A percentile compares a stretch with the other conserved stretches of the same genome.
Evolutionary conservation across 2,329 filamentous ascomycete genomes (phyloP).

Genomic region (Dothiorella sarmentorum): DNA sequence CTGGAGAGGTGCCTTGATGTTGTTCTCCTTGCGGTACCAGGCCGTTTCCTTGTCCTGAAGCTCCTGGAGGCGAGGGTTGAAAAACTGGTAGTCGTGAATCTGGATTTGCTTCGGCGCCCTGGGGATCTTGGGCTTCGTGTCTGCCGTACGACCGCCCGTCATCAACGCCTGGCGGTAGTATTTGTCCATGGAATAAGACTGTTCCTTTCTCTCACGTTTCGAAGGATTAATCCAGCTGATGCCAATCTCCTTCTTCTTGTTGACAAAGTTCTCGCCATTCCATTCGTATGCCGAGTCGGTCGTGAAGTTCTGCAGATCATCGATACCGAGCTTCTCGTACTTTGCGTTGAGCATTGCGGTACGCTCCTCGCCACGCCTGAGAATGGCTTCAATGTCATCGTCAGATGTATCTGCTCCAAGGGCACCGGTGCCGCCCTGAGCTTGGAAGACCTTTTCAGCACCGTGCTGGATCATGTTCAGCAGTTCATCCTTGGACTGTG

Average conservation of each 20-base stretch:
- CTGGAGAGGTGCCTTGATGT: constrained; percentile 85
- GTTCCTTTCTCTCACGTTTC: constrained; percentile 97
- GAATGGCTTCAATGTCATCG: constrained; percentile 85
- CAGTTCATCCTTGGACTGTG: constrained; percentile 92
- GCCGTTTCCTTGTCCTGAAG: constrained; percentile 96
- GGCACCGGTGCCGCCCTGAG: constrained; percentile 61
- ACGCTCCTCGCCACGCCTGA: constrained; percentile 80
- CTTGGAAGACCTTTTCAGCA: constrained; percentile 87
- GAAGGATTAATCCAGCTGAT: constrained; percentile 97
- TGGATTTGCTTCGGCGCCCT: constrained; percentile 87
- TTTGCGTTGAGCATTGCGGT: constrained; percentile 88
- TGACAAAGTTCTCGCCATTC: constrained; percentile 95
- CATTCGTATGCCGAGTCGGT: constrained; percentile 98
- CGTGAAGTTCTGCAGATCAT: constrained; percentile 95
- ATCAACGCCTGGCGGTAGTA: constrained; percentile 93
- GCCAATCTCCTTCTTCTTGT: constrained; percentile 82
- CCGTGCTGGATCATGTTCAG: constrained; percentile 98
- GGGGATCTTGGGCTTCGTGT: constrained; percentile 92
- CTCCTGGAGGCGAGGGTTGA: constrained; percentile 76
- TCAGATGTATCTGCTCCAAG: constrained; percentile 63
- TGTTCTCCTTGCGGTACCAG: constrained; percentile 92
- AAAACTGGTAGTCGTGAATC: constrained; percentile 97
- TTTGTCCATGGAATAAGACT: constrained; percentile 97
- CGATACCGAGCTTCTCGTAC: constrained; percentile 94
- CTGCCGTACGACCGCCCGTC: constrained; percentile 72